Base-by-base conservation (phyloP, 2,329 filamentous ascomycete genomes). In the Zymoseptoria tritici region DNA sequence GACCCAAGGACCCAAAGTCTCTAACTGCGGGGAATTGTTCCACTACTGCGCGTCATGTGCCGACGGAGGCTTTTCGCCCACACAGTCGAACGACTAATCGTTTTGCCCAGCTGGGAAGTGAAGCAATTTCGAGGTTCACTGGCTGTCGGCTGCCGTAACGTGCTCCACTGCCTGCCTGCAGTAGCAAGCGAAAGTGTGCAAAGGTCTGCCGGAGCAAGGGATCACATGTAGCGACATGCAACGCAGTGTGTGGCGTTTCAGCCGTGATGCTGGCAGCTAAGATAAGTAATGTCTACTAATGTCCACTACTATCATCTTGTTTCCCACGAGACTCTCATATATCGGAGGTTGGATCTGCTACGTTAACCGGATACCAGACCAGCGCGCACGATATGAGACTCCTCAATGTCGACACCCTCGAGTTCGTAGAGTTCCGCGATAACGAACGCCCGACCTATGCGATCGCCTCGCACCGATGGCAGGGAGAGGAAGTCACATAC, bases 381-480 rank as follows among this genome's bases (percentile, higher is more conserved):
- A n/a, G 42, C 42, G 42, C 52, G 20, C 52, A 55, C 11, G 29
- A 16, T 16, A 60, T 60, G 55, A 36, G 55, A 7, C 58, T 60
- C n/a, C 26, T 60, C 9, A 57, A 60, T 42, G 24, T 57, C n/a
- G 4, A 24, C 20, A 60, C 20, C 3, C 42, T 54, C 49, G 9
- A 57, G 16, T 57, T 60, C 13, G 20, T n/a, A 9, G 31, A 22
- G 16, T 60, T 58, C 16, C 55, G 22, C 21, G 52, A 55, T 16
- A 55, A 31, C 16, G 16, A 51, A 19, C 13, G 21, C 8, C 58
- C 60, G 16, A 46, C 21, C 19, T 63, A 63, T 24, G 59, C 56
- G 51, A 59, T 61, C 19, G 9, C 52, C 7, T 63, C 61, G 3
- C 59, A 63, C 52, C 56, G 55, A 1, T 63, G 59, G 61, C 46